Evolutionary conservation across 2,329 filamentous ascomycete genomes (phyloP).

Genomic region (Nigrospora oryzae): DNA sequence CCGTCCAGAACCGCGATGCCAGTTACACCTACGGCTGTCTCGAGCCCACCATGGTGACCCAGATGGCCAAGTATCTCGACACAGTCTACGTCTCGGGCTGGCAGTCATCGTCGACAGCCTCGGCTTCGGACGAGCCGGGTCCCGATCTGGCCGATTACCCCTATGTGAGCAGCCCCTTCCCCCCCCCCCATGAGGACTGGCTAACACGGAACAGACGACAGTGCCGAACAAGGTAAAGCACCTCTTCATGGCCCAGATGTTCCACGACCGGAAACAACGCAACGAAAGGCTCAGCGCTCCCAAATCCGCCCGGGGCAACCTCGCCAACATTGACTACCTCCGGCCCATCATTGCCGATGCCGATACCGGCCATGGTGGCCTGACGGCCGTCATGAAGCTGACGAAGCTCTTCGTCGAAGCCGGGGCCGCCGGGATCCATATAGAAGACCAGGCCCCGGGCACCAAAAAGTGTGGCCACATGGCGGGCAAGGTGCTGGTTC

Average conservation of each 20-base stretch:
- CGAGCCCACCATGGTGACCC: constrained; percentile 96
- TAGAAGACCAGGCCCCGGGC: constrained; percentile 95
- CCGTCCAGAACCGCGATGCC: constrained; percentile 66
- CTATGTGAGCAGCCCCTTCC: constrained; percentile 49
- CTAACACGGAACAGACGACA: constrained; percentile 57
- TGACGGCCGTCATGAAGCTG: constrained; percentile 99
- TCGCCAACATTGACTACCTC: constrained; percentile 84
- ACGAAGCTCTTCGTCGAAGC: constrained; percentile 97
- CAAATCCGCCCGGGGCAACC: constrained; percentile 60
- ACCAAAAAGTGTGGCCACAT: constrained; percentile 99
- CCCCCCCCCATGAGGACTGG: background rate
- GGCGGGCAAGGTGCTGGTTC: constrained; percentile 96
- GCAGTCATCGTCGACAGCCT: constrained; percentile 96
- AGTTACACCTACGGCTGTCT: constrained; percentile 96
- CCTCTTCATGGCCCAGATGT: constrained; percentile 95
- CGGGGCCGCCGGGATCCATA: constrained; percentile 94
- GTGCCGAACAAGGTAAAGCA: constrained; percentile 98
- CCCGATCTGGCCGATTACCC: constrained; percentile 98
- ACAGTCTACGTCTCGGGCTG: constrained; percentile 98
- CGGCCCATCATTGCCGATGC: constrained; percentile 94
- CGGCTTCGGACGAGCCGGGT: constrained; percentile 88
- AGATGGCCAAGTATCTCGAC: constrained; percentile 98
- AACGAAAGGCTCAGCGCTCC: constrained; percentile 81
- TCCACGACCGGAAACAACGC: constrained; percentile 98
- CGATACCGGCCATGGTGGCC: constrained; percentile 91